Evolutionary conservation across 805 yeast species (phyloP).

Genomic region (Saturnispora quitensis): DNA sequence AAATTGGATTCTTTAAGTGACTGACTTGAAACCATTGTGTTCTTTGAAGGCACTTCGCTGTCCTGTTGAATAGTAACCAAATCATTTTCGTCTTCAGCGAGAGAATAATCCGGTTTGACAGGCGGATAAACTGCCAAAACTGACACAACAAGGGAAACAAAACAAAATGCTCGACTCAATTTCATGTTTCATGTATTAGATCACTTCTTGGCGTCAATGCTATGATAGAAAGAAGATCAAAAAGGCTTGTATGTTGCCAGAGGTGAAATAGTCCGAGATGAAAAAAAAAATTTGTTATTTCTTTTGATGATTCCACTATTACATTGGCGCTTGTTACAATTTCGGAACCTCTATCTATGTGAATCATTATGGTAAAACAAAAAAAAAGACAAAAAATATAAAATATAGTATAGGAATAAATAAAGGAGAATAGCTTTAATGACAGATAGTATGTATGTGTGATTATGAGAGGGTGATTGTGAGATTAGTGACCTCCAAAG

Average conservation of each 20-base stretch:
- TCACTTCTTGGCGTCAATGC: not conserved
- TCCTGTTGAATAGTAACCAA: conserved; percentile 13
- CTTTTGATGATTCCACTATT: not conserved
- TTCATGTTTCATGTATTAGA: not conserved
- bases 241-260: not conserved
- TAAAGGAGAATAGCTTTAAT: not conserved
- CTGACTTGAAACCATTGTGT: not conserved
- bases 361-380: not conserved
- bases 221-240: not conserved
- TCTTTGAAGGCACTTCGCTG: not conserved
- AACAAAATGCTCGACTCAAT: not conserved
- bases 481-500: conserved; percentile 22
- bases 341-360: not conserved
- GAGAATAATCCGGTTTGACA: conserved; percentile 3
- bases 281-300: not conserved
- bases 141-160: not conserved
- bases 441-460: not conserved
- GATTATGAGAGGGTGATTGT: not conserved
- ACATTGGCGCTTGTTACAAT: not conserved
- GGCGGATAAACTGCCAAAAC: conserved; percentile 16
- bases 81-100: conserved; percentile 6
- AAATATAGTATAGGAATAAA: not conserved
- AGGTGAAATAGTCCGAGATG: not conserved
- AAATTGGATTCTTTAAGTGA: not conserved
- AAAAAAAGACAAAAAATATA: not conserved